A percentile compares a stretch with the other conserved stretches of the same genome.
Evolutionary conservation across 148 eudicot genomes (phyloP).

Genomic region (Pharnaceum exiguum): DNA sequence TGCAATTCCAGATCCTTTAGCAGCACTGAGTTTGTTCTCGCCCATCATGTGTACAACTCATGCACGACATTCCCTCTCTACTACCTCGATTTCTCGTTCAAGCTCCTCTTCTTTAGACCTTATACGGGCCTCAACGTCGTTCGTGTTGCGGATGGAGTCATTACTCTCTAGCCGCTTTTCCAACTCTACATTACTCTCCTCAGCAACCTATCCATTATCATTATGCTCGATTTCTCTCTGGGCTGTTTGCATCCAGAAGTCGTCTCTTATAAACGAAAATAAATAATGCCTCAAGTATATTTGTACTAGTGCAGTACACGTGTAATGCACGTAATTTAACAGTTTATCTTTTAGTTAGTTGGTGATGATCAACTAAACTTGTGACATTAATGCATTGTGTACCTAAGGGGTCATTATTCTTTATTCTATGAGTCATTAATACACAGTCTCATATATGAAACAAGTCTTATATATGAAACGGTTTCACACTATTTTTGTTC

Average conservation of each 20-base stretch:
- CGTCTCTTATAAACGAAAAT: slow-evolving; percentile 35
- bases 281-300: too few relatives aligned
- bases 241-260: slow-evolving; percentile 17
- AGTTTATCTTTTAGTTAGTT: too few relatives aligned
- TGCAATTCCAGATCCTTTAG: slow-evolving; percentile 31
- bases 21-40: slow-evolving; percentile 44
- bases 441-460: too few relatives aligned
- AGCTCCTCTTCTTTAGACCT: slow-evolving; percentile 10
- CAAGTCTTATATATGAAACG: too few relatives aligned
- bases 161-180: background rate
- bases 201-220: too few relatives aligned
- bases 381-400: too few relatives aligned
- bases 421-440: too few relatives aligned
- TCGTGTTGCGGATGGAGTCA: slow-evolving; percentile 1
- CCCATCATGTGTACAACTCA: slow-evolving; percentile 64
- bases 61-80: slow-evolving; percentile 38
- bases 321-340: too few relatives aligned
- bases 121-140: slow-evolving; percentile 5
- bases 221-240: background rate
- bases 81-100: slow-evolving; percentile 24
- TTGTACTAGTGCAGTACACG: too few relatives aligned
- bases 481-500: too few relatives aligned
- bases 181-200: background rate
- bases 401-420: too few relatives aligned
- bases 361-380: too few relatives aligned